Evolutionary conservation across 345 rosid genomes (phyloP).

Genomic region (Barbarea vulgaris): DNA sequence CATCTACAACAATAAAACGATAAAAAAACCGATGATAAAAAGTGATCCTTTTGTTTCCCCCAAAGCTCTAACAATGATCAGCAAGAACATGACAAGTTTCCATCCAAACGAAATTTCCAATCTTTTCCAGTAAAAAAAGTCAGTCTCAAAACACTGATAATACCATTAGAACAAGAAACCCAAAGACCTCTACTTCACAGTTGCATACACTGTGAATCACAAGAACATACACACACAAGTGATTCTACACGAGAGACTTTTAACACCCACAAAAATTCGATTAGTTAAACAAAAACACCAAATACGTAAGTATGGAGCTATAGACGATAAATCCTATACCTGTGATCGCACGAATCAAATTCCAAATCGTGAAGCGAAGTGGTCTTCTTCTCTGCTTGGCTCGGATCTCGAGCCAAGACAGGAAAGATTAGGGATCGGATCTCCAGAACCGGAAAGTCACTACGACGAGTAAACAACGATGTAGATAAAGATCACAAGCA

Average conservation of each 20-base stretch:
- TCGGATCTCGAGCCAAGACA: constrained; percentile 98
- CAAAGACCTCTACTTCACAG: not conserved
- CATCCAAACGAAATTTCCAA: not conserved
- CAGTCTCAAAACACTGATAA: constrained; percentile 5
- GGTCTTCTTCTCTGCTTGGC: constrained; percentile 63
- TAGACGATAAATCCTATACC: not conserved
- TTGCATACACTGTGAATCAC: constrained; percentile 9
- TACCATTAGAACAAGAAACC: not conserved
- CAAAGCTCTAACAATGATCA: not conserved
- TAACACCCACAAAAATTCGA: not conserved
- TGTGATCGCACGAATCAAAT: constrained; percentile 25
- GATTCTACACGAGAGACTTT: not conserved
- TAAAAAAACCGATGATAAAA: not conserved
- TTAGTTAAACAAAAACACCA: not conserved
- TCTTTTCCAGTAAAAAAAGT: constrained; percentile 18
- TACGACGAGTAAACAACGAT: constrained; percentile 11
- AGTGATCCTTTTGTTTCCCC: not conserved
- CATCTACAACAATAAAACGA: constrained; percentile 50
- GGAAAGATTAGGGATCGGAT: constrained; percentile 41
- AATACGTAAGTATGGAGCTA: not conserved
- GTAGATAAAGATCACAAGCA: constrained; percentile 34
- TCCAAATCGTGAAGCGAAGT: constrained; percentile 47
- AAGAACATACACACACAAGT: not conserved
- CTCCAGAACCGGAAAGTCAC: constrained; percentile 12
- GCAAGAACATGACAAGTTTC: not conserved